Conservation (phyloP, 176 grass and related monocot genomes). For the Saccharum officinarum region DNA sequence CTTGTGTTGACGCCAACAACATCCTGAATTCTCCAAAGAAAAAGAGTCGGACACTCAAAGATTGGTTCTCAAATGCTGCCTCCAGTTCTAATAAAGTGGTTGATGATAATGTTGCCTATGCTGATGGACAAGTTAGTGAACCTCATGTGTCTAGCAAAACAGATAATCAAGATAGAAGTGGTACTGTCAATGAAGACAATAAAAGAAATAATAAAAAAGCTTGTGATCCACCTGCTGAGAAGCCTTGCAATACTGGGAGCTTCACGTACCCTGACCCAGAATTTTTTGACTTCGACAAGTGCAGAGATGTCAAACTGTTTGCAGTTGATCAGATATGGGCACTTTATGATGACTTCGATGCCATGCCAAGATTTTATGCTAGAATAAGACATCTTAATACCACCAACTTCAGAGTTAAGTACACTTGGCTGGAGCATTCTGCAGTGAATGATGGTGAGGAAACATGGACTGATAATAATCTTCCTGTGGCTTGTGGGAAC, state of each 20-base stretch:
- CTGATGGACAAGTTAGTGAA: conserved; percentile 25
- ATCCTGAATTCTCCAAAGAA: not conserved
- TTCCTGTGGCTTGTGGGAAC: too few species aligned
- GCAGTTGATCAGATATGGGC: conserved; percentile 1
- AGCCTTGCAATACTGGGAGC: conserved; percentile 18
- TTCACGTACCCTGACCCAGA: conserved; percentile 79
- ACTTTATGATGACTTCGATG: conserved; percentile 80
- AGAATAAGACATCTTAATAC: too few species aligned
- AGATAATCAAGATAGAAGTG: conserved; percentile 19
- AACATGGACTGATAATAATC: too few species aligned
- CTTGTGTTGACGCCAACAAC: conserved; percentile 33
- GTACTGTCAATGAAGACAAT: not conserved
- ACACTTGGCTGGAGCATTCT: too few species aligned
- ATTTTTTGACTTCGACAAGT: conserved; percentile 82
- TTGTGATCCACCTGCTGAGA: conserved; percentile 10
- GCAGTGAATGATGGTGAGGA: too few species aligned
- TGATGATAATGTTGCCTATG: conserved; percentile 17
- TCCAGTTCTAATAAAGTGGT: conserved; percentile 8
- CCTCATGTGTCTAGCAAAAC: conserved; percentile 37
- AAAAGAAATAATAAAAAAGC: too few species aligned
- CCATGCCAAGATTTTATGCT: not conserved
- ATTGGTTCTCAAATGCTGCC: not conserved
- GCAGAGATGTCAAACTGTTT: conserved; percentile 61
- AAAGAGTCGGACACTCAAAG: not conserved
- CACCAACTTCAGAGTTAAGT: too few species aligned